A percentile compares a stretch with the other conserved stretches of the same genome.
Evolutionary conservation across 108 stramenopile species (phyloP).

Genomic region (Tribonema minus): DNA sequence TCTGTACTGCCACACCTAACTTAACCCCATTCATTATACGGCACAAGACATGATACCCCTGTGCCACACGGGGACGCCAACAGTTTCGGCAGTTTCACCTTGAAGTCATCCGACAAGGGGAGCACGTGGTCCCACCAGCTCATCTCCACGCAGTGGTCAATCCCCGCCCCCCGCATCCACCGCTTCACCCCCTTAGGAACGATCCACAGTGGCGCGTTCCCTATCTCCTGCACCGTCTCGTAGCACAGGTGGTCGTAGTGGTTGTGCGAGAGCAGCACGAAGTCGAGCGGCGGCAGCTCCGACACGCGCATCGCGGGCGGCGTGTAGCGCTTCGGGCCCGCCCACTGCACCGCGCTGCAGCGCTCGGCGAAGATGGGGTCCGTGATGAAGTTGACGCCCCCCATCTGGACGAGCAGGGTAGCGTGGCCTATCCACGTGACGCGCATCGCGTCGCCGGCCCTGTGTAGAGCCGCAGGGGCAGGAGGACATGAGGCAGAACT

Average conservation of each 20-base stretch:
- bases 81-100: background rate
- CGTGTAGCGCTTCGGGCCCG: conserved; percentile 40
- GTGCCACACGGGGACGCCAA: too few species aligned
- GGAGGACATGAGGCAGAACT: too few species aligned
- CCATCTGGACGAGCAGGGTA: conserved; percentile 36
- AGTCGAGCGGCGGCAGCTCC: conserved; percentile 49
- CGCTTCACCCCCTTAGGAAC: conserved; percentile 26
- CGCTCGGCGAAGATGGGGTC: conserved; percentile 53
- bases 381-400: conserved; percentile 49
- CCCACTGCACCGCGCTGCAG: conserved; percentile 20
- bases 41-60: too few species aligned
- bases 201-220: conserved; percentile 32
- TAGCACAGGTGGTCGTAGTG: conserved; percentile 57
- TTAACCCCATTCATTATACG: background rate
- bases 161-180: background rate
- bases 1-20: background rate
- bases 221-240: conserved; percentile 25
- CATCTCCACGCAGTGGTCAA: conserved; percentile 66
- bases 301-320: conserved; percentile 20
- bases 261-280: conserved; percentile 53
- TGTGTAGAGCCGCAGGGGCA: too few species aligned
- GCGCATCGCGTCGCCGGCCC: background rate
- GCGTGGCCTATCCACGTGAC: conserved; percentile 58
- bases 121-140: conserved; percentile 76
- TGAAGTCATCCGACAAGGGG: background rate